Conservation (phyloP, 306 rosid species). For the Sicyos baderoa region DNA sequence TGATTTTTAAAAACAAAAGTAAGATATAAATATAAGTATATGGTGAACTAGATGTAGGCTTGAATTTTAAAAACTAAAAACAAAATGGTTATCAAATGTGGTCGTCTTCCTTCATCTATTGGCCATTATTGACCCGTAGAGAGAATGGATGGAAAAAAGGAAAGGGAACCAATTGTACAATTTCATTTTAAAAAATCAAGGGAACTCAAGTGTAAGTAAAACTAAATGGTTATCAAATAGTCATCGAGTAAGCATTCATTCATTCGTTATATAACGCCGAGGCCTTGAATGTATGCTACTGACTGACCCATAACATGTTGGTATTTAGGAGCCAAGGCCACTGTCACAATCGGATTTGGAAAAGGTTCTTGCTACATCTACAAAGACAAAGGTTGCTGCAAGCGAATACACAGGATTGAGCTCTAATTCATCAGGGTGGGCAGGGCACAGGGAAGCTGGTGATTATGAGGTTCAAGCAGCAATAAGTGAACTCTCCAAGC, state of each 20-base stretch:
- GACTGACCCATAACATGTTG: background rate
- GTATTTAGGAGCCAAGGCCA: constrained; percentile 58
- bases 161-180: background rate
- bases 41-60: no score
- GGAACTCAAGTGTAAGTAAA: no score
- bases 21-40: no score
- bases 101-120: background rate
- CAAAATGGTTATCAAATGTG: no score
- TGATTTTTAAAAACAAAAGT: no score
- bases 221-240: no score
- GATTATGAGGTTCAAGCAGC: constrained; percentile 66
- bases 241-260: no score
- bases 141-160: background rate
- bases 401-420: constrained; percentile 54
- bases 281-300: constrained; percentile 25
- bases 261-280: background rate
- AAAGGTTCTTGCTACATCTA: constrained; percentile 53
- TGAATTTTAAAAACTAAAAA: no score
- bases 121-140: background rate
- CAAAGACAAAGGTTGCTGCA: constrained; percentile 78
- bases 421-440: constrained; percentile 37
- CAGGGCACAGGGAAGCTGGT: constrained; percentile 44
- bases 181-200: background rate
- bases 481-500: constrained; percentile 64
- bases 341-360: constrained; percentile 62